Evolutionary conservation across 768 basidiomycete species (phyloP).

Genomic region (Rhodotorula sphaerocarpa): DNA sequence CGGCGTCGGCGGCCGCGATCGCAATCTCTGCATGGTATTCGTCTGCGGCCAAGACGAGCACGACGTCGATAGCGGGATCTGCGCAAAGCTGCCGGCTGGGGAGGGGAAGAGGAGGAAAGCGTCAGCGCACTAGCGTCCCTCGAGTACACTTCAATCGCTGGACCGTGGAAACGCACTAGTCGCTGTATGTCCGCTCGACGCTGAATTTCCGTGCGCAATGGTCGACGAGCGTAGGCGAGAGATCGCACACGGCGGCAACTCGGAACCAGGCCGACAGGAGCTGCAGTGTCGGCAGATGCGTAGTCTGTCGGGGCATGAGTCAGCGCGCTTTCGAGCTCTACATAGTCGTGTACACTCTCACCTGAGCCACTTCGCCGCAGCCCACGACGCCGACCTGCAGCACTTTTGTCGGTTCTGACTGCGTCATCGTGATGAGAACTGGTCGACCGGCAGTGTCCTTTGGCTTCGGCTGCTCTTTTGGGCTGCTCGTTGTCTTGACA

Average conservation of each 20-base stretch:
- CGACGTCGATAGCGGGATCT: slow-evolving; percentile 18
- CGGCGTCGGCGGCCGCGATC: slow-evolving; percentile 11
- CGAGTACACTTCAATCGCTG: not conserved
- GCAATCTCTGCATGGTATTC: slow-evolving; percentile 28
- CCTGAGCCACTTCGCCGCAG: slow-evolving; percentile 22
- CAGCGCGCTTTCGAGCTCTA: not conserved
- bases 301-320: not conserved
- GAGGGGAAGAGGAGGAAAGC: not conserved
- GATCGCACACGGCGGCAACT: slow-evolving; percentile 22
- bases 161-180: slow-evolving; percentile 13
- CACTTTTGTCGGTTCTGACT: too few relatives aligned
- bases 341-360: not conserved
- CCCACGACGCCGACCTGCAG: slow-evolving; percentile 21
- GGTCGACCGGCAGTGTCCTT: too few relatives aligned
- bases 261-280: slow-evolving; percentile 22
- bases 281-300: slow-evolving; percentile 26
- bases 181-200: slow-evolving; percentile 1
- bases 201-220: slow-evolving; percentile 17
- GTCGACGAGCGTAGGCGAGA: not conserved
- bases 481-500: too few relatives aligned
- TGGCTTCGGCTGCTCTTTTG: too few relatives aligned
- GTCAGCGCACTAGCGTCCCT: not conserved
- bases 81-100: slow-evolving; percentile 16
- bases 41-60: slow-evolving; percentile 30
- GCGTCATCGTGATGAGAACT: too few relatives aligned